Conservation (phyloP, 768 basidiomycete genomes). For the Amanita phalloides region DNA sequence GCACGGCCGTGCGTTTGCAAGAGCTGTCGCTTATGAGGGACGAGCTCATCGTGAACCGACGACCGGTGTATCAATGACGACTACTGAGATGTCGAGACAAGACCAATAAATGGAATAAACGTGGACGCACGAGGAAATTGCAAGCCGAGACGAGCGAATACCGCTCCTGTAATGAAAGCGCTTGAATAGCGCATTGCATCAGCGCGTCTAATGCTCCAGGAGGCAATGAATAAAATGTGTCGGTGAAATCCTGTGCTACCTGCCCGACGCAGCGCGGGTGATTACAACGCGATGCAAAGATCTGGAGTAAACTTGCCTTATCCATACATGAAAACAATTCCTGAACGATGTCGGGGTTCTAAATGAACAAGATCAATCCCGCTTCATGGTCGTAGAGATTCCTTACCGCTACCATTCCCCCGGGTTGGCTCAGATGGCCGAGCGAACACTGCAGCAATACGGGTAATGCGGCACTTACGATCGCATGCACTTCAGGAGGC, state of each 20-base stretch:
- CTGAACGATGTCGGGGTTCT: constrained; percentile 92
- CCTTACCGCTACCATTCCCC: constrained; percentile 63
- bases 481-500: constrained; percentile 39
- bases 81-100: neutral
- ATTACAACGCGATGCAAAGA: neutral
- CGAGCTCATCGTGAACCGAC: constrained; percentile 50
- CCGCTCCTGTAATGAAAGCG: constrained; percentile 67
- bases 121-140: constrained; percentile 62
- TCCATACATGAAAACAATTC: constrained; percentile 82
- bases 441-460: constrained; percentile 51
- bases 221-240: constrained; percentile 51
- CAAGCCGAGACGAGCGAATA: constrained; percentile 79
- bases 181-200: constrained; percentile 56
- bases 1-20: constrained; percentile 46
- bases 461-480: constrained; percentile 46
- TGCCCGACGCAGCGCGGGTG: constrained; percentile 17
- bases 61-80: constrained; percentile 47
- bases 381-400: neutral
- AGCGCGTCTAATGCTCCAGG: constrained; percentile 53
- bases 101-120: neutral
- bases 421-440: constrained; percentile 37
- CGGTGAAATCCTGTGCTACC: constrained; percentile 50
- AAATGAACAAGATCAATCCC: neutral
- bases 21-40: constrained; percentile 29
- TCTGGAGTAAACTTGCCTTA: constrained; percentile 31